phyloP scores from a whole-genome alignment of 306 rosid genomes.

The Trifolium dubium region DNA sequence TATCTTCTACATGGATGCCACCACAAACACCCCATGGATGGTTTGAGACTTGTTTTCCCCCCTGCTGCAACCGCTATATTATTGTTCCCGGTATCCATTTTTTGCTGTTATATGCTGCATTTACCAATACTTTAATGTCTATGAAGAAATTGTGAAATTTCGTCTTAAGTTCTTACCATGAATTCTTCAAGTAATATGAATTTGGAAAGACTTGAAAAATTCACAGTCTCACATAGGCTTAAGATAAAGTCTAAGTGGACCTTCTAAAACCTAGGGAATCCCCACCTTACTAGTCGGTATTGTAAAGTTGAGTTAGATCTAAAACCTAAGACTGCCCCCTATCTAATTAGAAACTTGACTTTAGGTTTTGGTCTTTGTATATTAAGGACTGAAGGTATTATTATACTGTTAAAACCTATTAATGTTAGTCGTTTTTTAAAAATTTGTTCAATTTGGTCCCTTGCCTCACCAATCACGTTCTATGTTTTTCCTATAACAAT shows the following conservation, averaged over 20 bases:
- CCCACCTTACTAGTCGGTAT: background rate
- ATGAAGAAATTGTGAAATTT: slow-evolving; percentile 15
- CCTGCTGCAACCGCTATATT: slow-evolving; percentile 88
- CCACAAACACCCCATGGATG: slow-evolving; percentile 98
- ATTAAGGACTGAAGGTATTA: background rate
- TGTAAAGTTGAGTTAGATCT: background rate
- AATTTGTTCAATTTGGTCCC: slow-evolving; percentile 12
- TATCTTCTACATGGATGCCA: slow-evolving; percentile 98
- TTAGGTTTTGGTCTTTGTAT: slow-evolving; percentile 1
- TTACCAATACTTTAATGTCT: slow-evolving; percentile 13
- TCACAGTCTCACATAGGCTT: background rate
- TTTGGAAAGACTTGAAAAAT: background rate
- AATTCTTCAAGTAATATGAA: slow-evolving; percentile 12
- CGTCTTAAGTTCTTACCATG: slow-evolving; percentile 1
- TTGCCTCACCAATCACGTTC: background rate
- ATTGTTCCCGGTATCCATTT: slow-evolving; percentile 64
- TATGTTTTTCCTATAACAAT: background rate
- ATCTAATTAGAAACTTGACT: slow-evolving; percentile 24
- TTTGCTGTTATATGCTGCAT: slow-evolving; percentile 30
- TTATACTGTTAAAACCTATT: slow-evolving; percentile 7
- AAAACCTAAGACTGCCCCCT: background rate
- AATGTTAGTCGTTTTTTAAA: slow-evolving; percentile 4
- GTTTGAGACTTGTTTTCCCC: slow-evolving; percentile 95
- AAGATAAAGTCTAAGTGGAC: background rate
- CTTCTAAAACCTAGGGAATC: background rate